Evolutionary conservation across 2,329 filamentous ascomycete species (phyloP), one percentile per base, ranked within the genome.

Genomic region (Aspergillus novoparasiticus): DNA sequence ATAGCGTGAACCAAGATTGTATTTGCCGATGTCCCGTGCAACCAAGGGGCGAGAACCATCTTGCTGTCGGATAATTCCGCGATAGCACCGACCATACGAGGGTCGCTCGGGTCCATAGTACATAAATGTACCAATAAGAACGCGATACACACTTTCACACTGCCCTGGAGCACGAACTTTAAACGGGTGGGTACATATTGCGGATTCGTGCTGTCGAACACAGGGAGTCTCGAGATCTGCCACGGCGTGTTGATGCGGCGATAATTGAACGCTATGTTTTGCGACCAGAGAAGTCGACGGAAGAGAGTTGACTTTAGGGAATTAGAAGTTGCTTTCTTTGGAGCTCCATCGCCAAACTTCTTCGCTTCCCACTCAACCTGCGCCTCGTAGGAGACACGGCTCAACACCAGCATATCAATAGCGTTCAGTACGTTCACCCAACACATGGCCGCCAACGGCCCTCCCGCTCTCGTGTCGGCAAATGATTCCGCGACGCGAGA

Each of bases 391-490:
- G 63, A 65, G 10, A 66, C 65, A 2, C 67, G 69, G 21, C 61
- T 69, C 10, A 67, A 43, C 3, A 70, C 48, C 0, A 71, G 43
- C 48, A 71, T 28, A 23, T 71, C 69, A 19, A 70, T 55, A 12
- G 63, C 67, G 45, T 70, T 71, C 16, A 71, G 46, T 11, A 70
- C 69, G 10, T 67, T 69, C 32, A 70, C 64, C 69, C 68, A 70
- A 43, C 68, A 68, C 59, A 66, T 70, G 0, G 68, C 67, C 1
- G 60, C 66, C 3, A 70, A 4, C 0, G 69, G 69, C 1, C 65
- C 69, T 3, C 59, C 60, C 4, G 62, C 26, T 11, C 64, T 50
- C 0, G 64, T 66, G 6, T 59, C 65, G 0, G 34, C 41, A 12
- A 64, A 60, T 8, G 61, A 50, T 6, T 43, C 21, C 1, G 45